Conservation (phyloP, 495 filamentous ascomycete species). For the Xylaria intraflava region DNA sequence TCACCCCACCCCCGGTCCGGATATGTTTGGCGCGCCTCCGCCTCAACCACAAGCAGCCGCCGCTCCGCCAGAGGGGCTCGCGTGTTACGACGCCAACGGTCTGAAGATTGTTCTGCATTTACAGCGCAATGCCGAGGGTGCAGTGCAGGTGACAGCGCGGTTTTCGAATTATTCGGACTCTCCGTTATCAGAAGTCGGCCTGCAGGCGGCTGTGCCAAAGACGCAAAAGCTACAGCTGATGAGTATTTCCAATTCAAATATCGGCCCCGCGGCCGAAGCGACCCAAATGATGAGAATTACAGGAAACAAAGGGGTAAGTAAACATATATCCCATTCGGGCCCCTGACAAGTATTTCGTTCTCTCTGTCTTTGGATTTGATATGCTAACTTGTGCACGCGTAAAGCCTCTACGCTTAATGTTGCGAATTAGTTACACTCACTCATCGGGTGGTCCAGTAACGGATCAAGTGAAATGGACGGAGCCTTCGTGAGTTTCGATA, state of each 20-base stretch:
- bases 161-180: slow-evolving; percentile 72
- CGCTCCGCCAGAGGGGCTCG: slow-evolving; percentile 48
- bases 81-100: slow-evolving; percentile 79
- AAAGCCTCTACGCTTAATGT: slow-evolving; percentile 63
- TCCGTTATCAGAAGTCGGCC: slow-evolving; percentile 59
- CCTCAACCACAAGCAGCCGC: slow-evolving; percentile 36
- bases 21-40: slow-evolving; percentile 44
- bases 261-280: slow-evolving; percentile 73
- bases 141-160: slow-evolving; percentile 68
- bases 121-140: slow-evolving; percentile 67
- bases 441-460: slow-evolving; percentile 62
- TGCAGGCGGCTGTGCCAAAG: slow-evolving; percentile 95
- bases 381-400: slow-evolving; percentile 21
- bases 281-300: slow-evolving; percentile 81
- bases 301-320: slow-evolving; percentile 77
- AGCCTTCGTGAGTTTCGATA: slow-evolving; percentile 47
- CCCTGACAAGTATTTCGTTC: not conserved
- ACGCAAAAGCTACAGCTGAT: slow-evolving; percentile 86
- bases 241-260: slow-evolving; percentile 71
- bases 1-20: slow-evolving; percentile 42
- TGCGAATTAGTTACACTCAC: slow-evolving; percentile 75
- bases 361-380: not conserved
- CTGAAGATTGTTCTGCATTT: slow-evolving; percentile 72
- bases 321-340: not conserved
- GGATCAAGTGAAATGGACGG: slow-evolving; percentile 95